Conservation (phyloP, 257 asterid species). For the Striga asiatica region DNA sequence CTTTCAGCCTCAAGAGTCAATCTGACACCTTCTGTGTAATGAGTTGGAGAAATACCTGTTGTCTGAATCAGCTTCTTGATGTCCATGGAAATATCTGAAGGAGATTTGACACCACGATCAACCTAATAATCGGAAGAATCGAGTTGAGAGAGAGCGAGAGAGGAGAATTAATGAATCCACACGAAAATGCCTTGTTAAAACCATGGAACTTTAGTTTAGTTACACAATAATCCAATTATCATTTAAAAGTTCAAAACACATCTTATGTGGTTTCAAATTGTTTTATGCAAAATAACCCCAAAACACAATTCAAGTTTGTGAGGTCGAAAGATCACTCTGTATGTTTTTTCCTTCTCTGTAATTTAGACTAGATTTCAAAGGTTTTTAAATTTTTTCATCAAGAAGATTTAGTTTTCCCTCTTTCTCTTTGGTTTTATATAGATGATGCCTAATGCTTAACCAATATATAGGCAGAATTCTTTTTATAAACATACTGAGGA, state of each 20-base stretch:
- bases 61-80: constrained; percentile 52
- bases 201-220: not conserved
- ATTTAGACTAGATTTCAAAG: not conserved
- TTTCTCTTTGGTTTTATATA: not conserved
- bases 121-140: constrained; percentile 32
- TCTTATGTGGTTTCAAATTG: not conserved
- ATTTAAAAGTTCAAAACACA: not conserved
- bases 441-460: not conserved
- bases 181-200: not conserved
- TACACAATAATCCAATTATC: not conserved
- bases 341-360: too few relatives aligned
- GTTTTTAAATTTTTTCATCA: too few relatives aligned
- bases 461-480: not conserved
- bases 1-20: constrained; percentile 47
- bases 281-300: not conserved
- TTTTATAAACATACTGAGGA: constrained; percentile 47
- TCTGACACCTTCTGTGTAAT: constrained; percentile 56
- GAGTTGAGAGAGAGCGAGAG: not conserved
- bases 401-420: not conserved
- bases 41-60: constrained; percentile 44
- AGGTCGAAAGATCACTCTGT: too few relatives aligned
- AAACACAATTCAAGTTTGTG: not conserved
- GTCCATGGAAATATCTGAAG: constrained; percentile 88
- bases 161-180: not conserved
- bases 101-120: constrained; percentile 89